These are phyloP conservation scores for Penicillium sp. DNA, from an alignment of 2,329 filamentous ascomycete species.

Conservation along the genomic window DNA sequence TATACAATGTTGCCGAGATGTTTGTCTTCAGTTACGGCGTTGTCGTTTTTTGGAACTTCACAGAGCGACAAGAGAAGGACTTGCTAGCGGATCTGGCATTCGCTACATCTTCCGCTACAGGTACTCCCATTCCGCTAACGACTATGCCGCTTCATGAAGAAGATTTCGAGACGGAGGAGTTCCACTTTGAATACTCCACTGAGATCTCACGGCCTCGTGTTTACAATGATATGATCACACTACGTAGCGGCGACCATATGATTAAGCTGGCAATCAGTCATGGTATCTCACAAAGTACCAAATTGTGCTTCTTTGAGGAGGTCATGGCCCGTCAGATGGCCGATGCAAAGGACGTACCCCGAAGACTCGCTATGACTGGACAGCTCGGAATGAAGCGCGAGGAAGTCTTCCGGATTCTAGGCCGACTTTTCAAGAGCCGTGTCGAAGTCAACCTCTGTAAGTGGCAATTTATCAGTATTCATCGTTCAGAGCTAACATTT, in stretches of 20 bases:
- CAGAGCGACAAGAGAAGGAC: slow-evolving; percentile 93
- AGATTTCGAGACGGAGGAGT: slow-evolving; percentile 96
- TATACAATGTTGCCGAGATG: slow-evolving; percentile 77
- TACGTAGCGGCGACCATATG: slow-evolving; percentile 96
- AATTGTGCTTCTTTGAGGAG: slow-evolving; percentile 94
- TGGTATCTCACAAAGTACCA: slow-evolving; percentile 95
- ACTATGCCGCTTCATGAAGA: slow-evolving; percentile 80
- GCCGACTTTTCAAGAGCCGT: slow-evolving; percentile 86
- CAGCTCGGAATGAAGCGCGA: slow-evolving; percentile 87
- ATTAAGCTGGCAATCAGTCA: slow-evolving; percentile 98
- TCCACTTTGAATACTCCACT: slow-evolving; percentile 95
- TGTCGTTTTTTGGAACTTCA: slow-evolving; percentile 99
- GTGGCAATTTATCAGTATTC: slow-evolving; percentile 38
- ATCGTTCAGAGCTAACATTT: not conserved
- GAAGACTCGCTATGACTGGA: slow-evolving; percentile 84
- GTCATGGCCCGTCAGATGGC: slow-evolving; percentile 93
- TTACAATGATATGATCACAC: slow-evolving; percentile 99
- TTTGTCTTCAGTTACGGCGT: slow-evolving; percentile 98
- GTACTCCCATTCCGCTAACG: slow-evolving; percentile 64
- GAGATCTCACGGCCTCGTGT: slow-evolving; percentile 85
- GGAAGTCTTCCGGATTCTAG: slow-evolving; percentile 91
- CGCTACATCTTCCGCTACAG: slow-evolving; percentile 54
- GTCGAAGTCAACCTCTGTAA: slow-evolving; percentile 97
- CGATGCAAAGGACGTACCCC: slow-evolving; percentile 89
- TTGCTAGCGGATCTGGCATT: slow-evolving; percentile 94